Evolutionary conservation across 495 filamentous ascomycete genomes (phyloP).

Genomic region (Bacidia gigantensis): DNA sequence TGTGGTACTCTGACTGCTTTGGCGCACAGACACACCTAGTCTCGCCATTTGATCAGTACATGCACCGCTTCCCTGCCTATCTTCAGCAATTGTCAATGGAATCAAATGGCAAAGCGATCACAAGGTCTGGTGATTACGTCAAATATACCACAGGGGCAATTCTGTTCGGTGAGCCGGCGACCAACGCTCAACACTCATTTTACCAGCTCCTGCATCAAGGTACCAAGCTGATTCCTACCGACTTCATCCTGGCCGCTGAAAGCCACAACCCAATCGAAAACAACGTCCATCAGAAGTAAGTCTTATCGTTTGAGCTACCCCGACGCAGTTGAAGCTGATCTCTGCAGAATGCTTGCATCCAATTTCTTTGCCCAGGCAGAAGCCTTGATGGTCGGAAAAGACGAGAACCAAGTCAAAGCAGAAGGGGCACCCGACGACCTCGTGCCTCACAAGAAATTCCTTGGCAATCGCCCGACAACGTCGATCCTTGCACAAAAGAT

Average conservation of each 20-base stretch:
- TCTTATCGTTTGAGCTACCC: background rate
- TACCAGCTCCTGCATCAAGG: constrained; percentile 98
- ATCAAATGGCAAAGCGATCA: constrained; percentile 97
- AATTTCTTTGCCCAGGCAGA: constrained; percentile 98
- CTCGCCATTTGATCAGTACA: constrained; percentile 96
- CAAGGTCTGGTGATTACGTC: constrained; percentile 75
- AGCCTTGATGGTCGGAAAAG: constrained; percentile 97
- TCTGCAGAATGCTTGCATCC: constrained; percentile 72
- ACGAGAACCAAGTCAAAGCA: constrained; percentile 71
- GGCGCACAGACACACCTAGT: constrained; percentile 95
- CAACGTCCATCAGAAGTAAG: constrained; percentile 81
- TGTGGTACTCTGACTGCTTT: constrained; percentile 99
- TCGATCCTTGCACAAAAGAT: constrained; percentile 90
- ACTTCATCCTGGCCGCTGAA: constrained; percentile 92
- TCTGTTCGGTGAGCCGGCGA: constrained; percentile 94
- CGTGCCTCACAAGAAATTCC: constrained; percentile 96
- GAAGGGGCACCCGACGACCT: constrained; percentile 76
- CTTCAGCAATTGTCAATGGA: constrained; percentile 99
- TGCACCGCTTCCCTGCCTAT: constrained; percentile 97
- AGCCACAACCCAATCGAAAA: constrained; percentile 88
- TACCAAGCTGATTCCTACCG: constrained; percentile 94
- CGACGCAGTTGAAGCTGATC: constrained; percentile 7
- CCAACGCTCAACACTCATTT: constrained; percentile 99
- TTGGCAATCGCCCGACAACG: constrained; percentile 92
- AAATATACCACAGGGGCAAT: constrained; percentile 95